Conservation (phyloP, 2,329 filamentous ascomycete genomes). For the Colletotrichum sp. region DNA sequence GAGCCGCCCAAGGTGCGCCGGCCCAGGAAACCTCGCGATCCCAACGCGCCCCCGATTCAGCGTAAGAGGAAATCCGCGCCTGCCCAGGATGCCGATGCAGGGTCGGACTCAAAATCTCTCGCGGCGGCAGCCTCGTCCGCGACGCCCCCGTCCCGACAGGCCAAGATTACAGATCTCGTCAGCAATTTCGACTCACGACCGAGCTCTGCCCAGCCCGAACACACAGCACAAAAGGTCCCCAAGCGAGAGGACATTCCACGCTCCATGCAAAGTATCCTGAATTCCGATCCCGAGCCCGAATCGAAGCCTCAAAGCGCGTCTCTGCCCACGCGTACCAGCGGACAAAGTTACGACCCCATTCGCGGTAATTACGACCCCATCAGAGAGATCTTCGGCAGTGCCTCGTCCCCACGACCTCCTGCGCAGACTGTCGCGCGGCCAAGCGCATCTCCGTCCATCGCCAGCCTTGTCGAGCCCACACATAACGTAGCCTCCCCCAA, state of each 20-base stretch:
- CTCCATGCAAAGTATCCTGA: constrained; percentile 62
- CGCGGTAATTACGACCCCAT: constrained; percentile 75
- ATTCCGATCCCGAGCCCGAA: constrained; percentile 49
- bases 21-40: constrained; percentile 62
- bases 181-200: constrained; percentile 27
- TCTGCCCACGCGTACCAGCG: constrained; percentile 65
- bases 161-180: constrained; percentile 45
- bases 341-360: constrained; percentile 90
- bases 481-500: constrained; percentile 42
- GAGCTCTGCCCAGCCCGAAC: constrained; percentile 32
- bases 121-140: constrained; percentile 30
- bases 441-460: constrained; percentile 91
- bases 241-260: constrained; percentile 57
- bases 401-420: constrained; percentile 54
- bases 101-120: constrained; percentile 38
- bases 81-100: constrained; percentile 38
- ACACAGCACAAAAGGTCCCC: constrained; percentile 46
- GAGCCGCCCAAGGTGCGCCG: constrained; percentile 56
- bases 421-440: constrained; percentile 63
- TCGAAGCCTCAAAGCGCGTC: constrained; percentile 48
- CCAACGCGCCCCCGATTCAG: constrained; percentile 59
- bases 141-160: constrained; percentile 32
- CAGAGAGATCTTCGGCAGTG: constrained; percentile 44
- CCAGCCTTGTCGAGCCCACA: constrained; percentile 80
- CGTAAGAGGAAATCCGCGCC: constrained; percentile 59